Conservation (phyloP, 768 basidiomycete genomes). For the Hericium alpestre region DNA sequence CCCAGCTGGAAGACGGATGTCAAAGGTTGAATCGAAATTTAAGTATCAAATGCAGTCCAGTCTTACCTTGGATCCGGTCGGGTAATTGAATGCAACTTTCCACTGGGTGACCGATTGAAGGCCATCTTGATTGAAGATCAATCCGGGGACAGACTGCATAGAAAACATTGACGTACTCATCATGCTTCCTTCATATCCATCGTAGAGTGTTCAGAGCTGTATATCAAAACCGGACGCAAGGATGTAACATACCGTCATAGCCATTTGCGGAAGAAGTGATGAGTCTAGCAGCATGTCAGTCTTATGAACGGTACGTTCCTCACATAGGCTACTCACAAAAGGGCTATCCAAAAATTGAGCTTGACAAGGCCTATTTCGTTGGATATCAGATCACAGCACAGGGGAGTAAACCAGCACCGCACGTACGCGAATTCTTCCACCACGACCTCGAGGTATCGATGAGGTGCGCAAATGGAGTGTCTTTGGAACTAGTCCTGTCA, state of each 20-base stretch:
- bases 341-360: slow-evolving; percentile 16
- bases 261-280: slow-evolving; percentile 25
- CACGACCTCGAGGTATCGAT: slow-evolving; percentile 10
- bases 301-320: not conserved
- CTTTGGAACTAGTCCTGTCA: not conserved
- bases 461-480: slow-evolving; percentile 3
- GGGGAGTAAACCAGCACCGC: not conserved
- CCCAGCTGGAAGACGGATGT: slow-evolving; percentile 13
- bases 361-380: slow-evolving; percentile 3
- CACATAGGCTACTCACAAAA: slow-evolving; percentile 6
- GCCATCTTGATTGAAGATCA: slow-evolving; percentile 11
- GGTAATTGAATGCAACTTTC: slow-evolving; percentile 19
- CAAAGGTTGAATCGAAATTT: no score
- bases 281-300: slow-evolving; percentile 7
- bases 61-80: slow-evolving; percentile 12
- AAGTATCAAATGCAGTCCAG: no score
- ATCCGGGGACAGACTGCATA: not conserved
- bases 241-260: slow-evolving; percentile 16
- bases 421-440: slow-evolving; percentile 13
- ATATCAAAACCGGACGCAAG: not conserved
- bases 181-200: slow-evolving; percentile 8
- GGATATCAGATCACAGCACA: not conserved
- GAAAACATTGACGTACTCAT: slow-evolving; percentile 11
- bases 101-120: slow-evolving; percentile 22
- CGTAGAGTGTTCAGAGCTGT: not conserved